Evolutionary conservation across 495 filamentous ascomycete species (phyloP), one percentile per base, ranked within the genome.

Genomic region (Penicillium roqueforti): DNA sequence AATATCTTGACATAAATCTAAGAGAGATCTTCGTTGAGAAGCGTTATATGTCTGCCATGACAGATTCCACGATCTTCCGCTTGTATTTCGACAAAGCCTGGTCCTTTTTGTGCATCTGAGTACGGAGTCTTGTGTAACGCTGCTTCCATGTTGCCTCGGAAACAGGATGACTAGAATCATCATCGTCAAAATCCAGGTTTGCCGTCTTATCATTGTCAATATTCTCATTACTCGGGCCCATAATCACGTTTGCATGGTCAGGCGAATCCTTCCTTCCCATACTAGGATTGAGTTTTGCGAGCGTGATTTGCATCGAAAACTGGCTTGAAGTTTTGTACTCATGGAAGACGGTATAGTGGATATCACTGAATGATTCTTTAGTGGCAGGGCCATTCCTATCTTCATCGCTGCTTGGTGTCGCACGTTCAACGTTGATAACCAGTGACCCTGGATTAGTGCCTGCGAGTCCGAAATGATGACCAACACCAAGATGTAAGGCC

Each of bases 61-160:
- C 80, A 3, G 79, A 81, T 58, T 83, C 77, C 6, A 83, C 60
- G 16, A 83, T 79, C 49, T 73, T 80, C 28, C 80, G 74, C 53
- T 76, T 79, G 45, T 82, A 75, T 23, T 72, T 63, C 4, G 70
- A 75, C 47, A 80, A 53, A 59, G 78, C 66, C 16, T 76, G 72
- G 20, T 82, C 76, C 25, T 73, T 78, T 58, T 76, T 78, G 49
- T 75, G 71, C 67, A 80, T 71, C 52, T 78, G 79, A 38, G 68
- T 61, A 39, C 77, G 75, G 26, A 80, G 68, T 38, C 68, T 73
- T 60, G 75, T 43, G 47, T 73, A 77, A 3, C 72, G 69, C 45
- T 75, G 72, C 41, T 73, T 76, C 75, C 75, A 77, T 6, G 65
- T 74, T 26, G 54, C 59, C 19, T 75, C 72, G 1, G 69, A 60